Evolutionary conservation across 2,329 filamentous ascomycete species (phyloP), one percentile per base, ranked within the genome.

Genomic region (Penicillium griseofulvum): DNA sequence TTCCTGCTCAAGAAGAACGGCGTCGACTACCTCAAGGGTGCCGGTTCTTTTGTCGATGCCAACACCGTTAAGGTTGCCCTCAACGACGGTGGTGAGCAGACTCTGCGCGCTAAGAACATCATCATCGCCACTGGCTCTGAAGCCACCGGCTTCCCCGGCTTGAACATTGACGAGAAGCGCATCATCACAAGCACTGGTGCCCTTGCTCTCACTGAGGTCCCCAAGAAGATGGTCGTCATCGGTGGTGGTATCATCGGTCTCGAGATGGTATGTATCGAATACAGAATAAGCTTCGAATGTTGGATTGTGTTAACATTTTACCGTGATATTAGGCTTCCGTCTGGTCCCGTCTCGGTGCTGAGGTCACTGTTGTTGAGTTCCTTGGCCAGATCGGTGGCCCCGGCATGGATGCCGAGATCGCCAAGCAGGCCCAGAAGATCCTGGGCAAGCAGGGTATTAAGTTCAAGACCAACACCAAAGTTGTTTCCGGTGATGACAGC

Each of bases 1-100:
- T 99, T 93, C 75, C 82, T 99, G 61, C 88, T 99, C 80, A 97
- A 97, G 87, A 97, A 99, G 85, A 99, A 99, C 80, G 90, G 91
- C 62, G 94, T 97, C 65, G 91, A 97, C 74, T 99, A 97, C 78
- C 83, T 97, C 80, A 97, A 97, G 82, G 94, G 94, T 66, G 86
- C 90, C 49, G 93, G 88, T 65, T 83, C 90, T 44, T 96, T 97
- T 73, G 83, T 87, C 68, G 90, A 90, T 74, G 90, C 95, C 78
- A 86, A 97, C 79, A 93, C 94, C 68, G 79, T 99, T 77, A 92
- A 91, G 78, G 90, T 99, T 68, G 87, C 89, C 71, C 85, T 97
- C 59, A 85, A 88, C 67, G 93, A 97, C 19, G 94, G 94, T 68
- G 92, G 93, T 72, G 92, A 97, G 83, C 88, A 89, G 61, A 89